Evolutionary conservation across 352 stramenopile species (phyloP).

Genomic region (Phytophthora europaea): DNA sequence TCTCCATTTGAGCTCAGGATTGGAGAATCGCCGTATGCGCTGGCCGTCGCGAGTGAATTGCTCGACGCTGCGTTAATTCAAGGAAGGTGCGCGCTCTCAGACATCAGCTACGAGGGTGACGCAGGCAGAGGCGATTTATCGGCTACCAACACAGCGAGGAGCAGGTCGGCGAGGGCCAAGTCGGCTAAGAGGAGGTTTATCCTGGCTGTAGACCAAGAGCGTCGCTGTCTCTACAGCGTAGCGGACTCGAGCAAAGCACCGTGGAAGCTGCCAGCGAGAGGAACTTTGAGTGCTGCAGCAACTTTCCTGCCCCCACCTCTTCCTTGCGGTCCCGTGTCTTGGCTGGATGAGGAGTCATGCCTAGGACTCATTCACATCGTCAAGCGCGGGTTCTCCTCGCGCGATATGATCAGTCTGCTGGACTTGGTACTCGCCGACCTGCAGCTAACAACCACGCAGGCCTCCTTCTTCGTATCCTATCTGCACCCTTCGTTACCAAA

Average conservation of each 20-base stretch:
- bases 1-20: slow-evolving; percentile 71
- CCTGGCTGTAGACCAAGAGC: slow-evolving; percentile 46
- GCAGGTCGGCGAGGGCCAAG: slow-evolving; percentile 19
- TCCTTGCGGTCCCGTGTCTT: slow-evolving; percentile 18
- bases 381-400: slow-evolving; percentile 58
- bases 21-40: slow-evolving; percentile 68
- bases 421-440: slow-evolving; percentile 63
- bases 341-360: slow-evolving; percentile 45
- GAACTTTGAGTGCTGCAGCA: slow-evolving; percentile 50
- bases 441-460: slow-evolving; percentile 54
- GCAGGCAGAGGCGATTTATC: slow-evolving; percentile 2
- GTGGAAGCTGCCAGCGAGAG: slow-evolving; percentile 54
- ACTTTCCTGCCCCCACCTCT: slow-evolving; percentile 58
- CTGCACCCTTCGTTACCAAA: slow-evolving; percentile 50
- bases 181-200: slow-evolving; percentile 34
- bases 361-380: slow-evolving; percentile 57
- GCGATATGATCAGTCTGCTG: slow-evolving; percentile 57
- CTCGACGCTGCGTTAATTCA: slow-evolving; percentile 54
- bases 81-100: slow-evolving; percentile 51
- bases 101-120: slow-evolving; percentile 56
- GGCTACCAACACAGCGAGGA: slow-evolving; percentile 14
- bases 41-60: slow-evolving; percentile 66
- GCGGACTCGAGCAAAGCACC: slow-evolving; percentile 25
- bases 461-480: slow-evolving; percentile 52
- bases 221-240: slow-evolving; percentile 42